Evolutionary conservation across 805 yeast species (phyloP), one percentile per base, ranked within the genome.

Genomic region (Metahyphopichia silvanorum): DNA sequence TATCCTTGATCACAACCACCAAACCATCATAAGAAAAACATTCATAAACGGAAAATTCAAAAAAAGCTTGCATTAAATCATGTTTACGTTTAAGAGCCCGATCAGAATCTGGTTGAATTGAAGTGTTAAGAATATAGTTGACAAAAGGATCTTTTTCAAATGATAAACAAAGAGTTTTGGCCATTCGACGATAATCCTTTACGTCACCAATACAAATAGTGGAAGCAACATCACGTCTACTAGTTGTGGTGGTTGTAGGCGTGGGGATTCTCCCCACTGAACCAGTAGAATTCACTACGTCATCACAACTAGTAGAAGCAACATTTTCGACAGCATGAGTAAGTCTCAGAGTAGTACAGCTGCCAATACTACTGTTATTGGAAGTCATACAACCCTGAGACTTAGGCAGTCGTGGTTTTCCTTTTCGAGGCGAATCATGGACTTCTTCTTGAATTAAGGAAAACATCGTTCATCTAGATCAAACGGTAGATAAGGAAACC

Each of bases 81-180:
- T 47, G 64, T 59, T 38, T 60, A 49, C 52, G 62, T 38, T 57
- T 73, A 39, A 51, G 42, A 19, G 44, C 46, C 13, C 49, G 54
- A 34, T 55, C 51, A 35, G 61, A 66, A 29, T 56, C 66, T 7
- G 30, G 22, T 17, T 27, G 14, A 27, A 17, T 16, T 2, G 21
- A 18, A 6, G 70, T 63, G 33, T 69, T 74, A 38, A 71, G 62
- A 23, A 63, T 58, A 41, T 74, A 76, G 40, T 66, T 63, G 37
- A 73, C 68, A 43, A 75, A 75, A 19, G 75, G 68, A 50, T 77
- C 82, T 32, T 72, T 69, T 42, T 66, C 70, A 47, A 77, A 77
- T 4, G 79, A 74, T 33, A 72, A 55, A 33, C 66, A 65, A 33
- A 77, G 58, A 6, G 80, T 74, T 36, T 63, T 63, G 16, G 81